A percentile compares a stretch with the other conserved stretches of the same genome.
Evolutionary conservation across 2,329 filamentous ascomycete genomes (phyloP).

Genomic region (Pyrenophora graminea): DNA sequence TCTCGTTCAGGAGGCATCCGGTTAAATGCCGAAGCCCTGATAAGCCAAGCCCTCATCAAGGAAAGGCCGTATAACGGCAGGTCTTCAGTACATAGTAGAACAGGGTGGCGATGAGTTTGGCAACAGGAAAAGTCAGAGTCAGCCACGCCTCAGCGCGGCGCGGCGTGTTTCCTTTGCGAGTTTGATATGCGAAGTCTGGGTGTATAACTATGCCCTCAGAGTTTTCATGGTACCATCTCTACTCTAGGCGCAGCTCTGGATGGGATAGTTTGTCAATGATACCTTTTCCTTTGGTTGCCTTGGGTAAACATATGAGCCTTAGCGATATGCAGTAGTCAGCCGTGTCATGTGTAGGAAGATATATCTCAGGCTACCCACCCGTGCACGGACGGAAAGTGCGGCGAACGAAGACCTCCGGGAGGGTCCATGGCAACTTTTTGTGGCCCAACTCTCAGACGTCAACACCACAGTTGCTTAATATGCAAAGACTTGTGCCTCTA

Average conservation of each 20-base stretch:
- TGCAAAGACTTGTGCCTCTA: conserved; percentile 33
- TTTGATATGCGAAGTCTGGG: conserved; percentile 2
- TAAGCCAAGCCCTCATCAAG: not conserved
- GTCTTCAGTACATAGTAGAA: not conserved
- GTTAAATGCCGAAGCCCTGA: conserved; percentile 9
- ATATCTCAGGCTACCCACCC: conserved; percentile 1
- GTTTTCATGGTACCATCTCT: conserved; percentile 38
- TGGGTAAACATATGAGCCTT: too few relatives aligned
- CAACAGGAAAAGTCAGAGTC: not conserved
- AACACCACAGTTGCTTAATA: conserved; percentile 17
- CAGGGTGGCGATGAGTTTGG: not conserved
- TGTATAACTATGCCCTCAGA: conserved; percentile 29
- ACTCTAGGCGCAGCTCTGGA: conserved; percentile 23
- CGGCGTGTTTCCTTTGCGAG: conserved; percentile 9
- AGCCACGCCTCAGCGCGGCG: conserved; percentile 7
- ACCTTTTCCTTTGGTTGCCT: too few relatives aligned
- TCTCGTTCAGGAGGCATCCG: conserved; percentile 35
- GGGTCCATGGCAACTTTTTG: conserved; percentile 17
- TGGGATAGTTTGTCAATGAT: conserved; percentile 18
- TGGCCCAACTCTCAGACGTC: not conserved
- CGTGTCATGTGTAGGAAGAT: not conserved
- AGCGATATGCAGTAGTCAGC: not conserved
- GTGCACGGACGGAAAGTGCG: conserved; percentile 16
- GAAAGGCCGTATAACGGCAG: not conserved
- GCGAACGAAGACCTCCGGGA: conserved; percentile 23